Base-by-base conservation (phyloP, 2,329 filamentous ascomycete species). In the Ascochyta lentis region DNA sequence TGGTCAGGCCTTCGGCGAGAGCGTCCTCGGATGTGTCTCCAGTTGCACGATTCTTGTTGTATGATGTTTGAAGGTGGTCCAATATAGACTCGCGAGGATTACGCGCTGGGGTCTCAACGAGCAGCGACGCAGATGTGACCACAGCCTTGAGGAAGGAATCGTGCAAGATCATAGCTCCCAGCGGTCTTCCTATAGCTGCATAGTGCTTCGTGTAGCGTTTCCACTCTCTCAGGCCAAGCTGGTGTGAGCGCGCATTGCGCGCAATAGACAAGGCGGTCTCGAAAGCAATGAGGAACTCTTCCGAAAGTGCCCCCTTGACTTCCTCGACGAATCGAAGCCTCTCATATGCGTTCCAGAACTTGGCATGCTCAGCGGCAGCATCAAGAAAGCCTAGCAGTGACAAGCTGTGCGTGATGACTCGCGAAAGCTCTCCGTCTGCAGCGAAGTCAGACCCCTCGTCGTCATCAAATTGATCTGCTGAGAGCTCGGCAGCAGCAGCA, bases 201-300 rank as follows among this genome's bases (percentile, higher is more conserved):
- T 98, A 99, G 58, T 93, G 90, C 40, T 89, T 90, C 53, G 91
- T 79, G 75, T 91, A 92, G 61, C 89, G 87, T 77, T 90, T 96
- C 95, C 95, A 99, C 63, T 96, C 90, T 68, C 87, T 89, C 19
- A 91, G 80, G 26, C 84, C 79, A 43, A 83, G 82, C 59, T 90
- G 87, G 23, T 86, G 79, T 26, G 83, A 83, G 62, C 86, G 87
- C 2, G 89, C 84, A 75, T 96, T 96, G 51, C 94, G 89, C 61
- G 98, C 90, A 8, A 91, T 92, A 8, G 94, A 97, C 54, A 96
- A 89, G 8, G 92, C 90, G 0, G 91, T 92, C 77, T 98, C 95
- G 34, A 98, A 85, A 2, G 90, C 88, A 12, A 96, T 86, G 62
- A 97, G 83, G 71, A 96, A 96, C 6, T 86, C 82, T 68, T 96